Percentiles rank a stretch among this genome's conserved stretches.
phyloP scores from a whole-genome alignment of 805 yeast genomes.

The Barnettozyma sp. region DNA sequence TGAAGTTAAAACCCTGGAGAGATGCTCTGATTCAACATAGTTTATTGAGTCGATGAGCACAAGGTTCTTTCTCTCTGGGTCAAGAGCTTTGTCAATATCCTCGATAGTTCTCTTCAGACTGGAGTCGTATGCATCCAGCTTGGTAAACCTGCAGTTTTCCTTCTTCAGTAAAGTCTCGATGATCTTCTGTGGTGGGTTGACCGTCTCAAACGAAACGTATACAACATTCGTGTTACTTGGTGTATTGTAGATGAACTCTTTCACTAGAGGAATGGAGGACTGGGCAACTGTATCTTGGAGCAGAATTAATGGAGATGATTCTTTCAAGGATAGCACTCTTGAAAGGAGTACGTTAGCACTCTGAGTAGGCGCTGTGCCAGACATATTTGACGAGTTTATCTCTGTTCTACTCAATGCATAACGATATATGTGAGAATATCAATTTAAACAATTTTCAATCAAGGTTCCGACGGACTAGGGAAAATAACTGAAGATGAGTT shows the following conservation, averaged over 20 bases:
- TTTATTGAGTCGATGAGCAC: conserved; percentile 66
- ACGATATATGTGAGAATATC: no score
- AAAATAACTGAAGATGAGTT: no score
- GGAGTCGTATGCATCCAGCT: conserved; percentile 37
- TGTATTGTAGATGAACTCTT: conserved; percentile 47
- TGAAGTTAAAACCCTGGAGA: conserved; percentile 45
- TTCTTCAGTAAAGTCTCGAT: conserved; percentile 25
- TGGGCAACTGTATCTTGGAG: conserved; percentile 66
- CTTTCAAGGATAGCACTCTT: conserved; percentile 63
- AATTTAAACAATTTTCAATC: no score
- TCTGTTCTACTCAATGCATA: no score
- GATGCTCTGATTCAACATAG: conserved; percentile 38
- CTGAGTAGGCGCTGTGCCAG: conserved; percentile 31
- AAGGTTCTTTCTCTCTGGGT: conserved; percentile 28
- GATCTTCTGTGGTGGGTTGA: conserved; percentile 39
- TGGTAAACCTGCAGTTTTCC: conserved; percentile 20
- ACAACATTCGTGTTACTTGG: conserved; percentile 33
- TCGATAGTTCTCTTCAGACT: conserved; percentile 25
- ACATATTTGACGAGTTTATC: no score
- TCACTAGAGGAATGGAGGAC: conserved; percentile 48
- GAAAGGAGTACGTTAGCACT: conserved; percentile 52
- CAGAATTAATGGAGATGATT: conserved; percentile 65
- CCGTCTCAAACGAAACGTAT: conserved; percentile 65
- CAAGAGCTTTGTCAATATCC: conserved; percentile 11
- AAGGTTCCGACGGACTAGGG: no score